Percentiles rank a stretch among this genome's conserved stretches.
These are phyloP conservation scores for Leccinum disarticulatum DNA, from an alignment of 768 basidiomycete species.

Conservation along the genomic window DNA sequence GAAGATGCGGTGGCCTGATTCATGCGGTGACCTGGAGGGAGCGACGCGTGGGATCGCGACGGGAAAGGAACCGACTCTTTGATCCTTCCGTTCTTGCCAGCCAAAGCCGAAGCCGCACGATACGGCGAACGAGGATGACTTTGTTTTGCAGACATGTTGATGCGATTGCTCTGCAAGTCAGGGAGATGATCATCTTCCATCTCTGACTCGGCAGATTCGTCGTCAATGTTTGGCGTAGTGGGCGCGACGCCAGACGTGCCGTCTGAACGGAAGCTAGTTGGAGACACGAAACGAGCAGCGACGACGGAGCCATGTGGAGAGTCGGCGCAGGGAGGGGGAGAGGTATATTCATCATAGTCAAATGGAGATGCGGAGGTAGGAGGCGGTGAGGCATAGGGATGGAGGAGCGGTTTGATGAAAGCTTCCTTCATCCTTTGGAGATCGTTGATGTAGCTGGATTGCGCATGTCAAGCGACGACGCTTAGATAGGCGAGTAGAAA, in stretches of 20 bases:
- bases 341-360: constrained; percentile 64
- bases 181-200: constrained; percentile 56
- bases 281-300: constrained; percentile 88
- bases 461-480: constrained; percentile 13
- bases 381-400: constrained; percentile 59
- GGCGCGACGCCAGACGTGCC: constrained; percentile 43
- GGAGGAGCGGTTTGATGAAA: constrained; percentile 86
- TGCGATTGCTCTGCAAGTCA: constrained; percentile 21
- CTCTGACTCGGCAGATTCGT: constrained; percentile 72
- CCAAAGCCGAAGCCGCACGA: constrained; percentile 46
- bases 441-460: constrained; percentile 83
- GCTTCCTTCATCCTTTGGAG: constrained; percentile 90
- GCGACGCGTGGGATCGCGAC: constrained; percentile 74
- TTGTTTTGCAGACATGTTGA: constrained; percentile 45
- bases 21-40: constrained; percentile 59
- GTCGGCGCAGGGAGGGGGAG: constrained; percentile 49
- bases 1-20: constrained; percentile 61
- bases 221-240: constrained; percentile 62
- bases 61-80: constrained; percentile 68
- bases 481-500: constrained; percentile 10
- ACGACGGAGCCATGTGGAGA: constrained; percentile 73
- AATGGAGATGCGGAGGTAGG: constrained; percentile 51
- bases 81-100: constrained; percentile 40
- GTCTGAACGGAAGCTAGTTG: constrained; percentile 45
- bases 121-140: constrained; percentile 80